phyloP scores from a whole-genome alignment of 169 alveolate genomes.

The Eimeria necatrix region DNA sequence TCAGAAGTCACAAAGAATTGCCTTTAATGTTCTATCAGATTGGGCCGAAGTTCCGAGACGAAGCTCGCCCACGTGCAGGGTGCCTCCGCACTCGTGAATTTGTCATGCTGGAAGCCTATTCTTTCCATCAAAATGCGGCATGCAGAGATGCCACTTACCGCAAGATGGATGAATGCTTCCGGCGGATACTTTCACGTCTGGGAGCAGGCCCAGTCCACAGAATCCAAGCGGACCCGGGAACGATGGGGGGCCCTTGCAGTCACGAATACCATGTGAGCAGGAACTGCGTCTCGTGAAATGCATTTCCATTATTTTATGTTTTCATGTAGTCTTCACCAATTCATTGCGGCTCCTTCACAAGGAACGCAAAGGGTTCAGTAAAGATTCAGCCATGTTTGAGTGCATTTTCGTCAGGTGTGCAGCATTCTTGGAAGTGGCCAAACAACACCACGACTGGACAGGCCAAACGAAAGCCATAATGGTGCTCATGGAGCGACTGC shows the following conservation, averaged over 20 bases:
- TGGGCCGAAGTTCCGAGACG: constrained; percentile 66
- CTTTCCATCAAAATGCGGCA: constrained; percentile 34
- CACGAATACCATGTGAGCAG: constrained; percentile 66
- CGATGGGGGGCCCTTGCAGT: constrained; percentile 74
- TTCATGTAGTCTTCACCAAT: background rate
- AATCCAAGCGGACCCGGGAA: constrained; percentile 48
- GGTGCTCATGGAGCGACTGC: background rate
- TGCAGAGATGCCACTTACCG: constrained; percentile 39
- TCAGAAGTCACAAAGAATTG: constrained; percentile 61
- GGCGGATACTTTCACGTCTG: constrained; percentile 47
- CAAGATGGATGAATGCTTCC: constrained; percentile 52
- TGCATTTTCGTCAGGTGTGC: constrained; percentile 33
- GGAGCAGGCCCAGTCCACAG: constrained; percentile 60
- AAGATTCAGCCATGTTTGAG: background rate
- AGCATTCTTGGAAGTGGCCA: constrained; percentile 47
- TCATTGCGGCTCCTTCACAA: background rate
- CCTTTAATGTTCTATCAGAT: constrained; percentile 54
- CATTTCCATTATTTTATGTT: background rate
- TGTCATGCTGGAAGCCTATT: constrained; percentile 64
- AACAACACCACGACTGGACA: background rate
- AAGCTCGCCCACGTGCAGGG: constrained; percentile 66
- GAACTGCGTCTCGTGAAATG: background rate
- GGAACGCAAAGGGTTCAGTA: background rate
- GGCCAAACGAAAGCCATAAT: background rate
- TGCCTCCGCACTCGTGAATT: constrained; percentile 74